Evolutionary conservation across 2,329 filamentous ascomycete species (phyloP), one percentile per base, ranked within the genome.

Genomic region (Ceratocystis cacaofunesta): DNA sequence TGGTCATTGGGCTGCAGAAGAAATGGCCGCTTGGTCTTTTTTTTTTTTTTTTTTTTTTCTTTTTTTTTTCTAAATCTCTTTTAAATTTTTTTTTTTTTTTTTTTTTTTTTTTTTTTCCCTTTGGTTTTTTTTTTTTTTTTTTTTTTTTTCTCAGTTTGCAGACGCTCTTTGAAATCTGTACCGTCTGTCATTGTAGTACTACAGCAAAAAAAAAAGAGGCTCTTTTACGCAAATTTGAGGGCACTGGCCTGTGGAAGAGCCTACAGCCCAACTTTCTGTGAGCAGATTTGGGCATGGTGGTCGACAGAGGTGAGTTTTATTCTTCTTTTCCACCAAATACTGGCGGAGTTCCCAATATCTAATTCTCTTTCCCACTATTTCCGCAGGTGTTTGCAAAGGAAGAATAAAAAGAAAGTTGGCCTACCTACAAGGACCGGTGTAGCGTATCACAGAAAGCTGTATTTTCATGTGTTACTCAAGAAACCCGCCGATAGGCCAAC

Each of bases 231-330:
- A 41, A 41, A 41, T 41, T 41, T 41, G 19, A 10, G 7, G n/a
- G 48, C 48, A 50, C 25, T 25, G 8, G 5, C 48, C 36, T 41
- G 36, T 52, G 3, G 22, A 2, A 52, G 82, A 17, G 85, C 87
- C 64, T 88, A 88, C 0, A 77, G 79, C 2, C 75, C 90, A 71
- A 79, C 78, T 0, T 84, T 88, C 73, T 87, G 10, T 77, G 78
- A 61, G 74, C 81, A 17, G 78, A 78, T 17, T 75, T 73, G 32
- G 76, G 8, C 48, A 52, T 28, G 22, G 25, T 73, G 76, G 57
- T 72, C 74, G 3, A 78, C 65, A 79, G 77, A 70, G 72, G 78
- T 81, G 71, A 71, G 75, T 70, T 15, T 62, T 8, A 5, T 28
- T 10, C 3, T n/a, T 67, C 7, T 44, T 43, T 5, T 5, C 12